Evolutionary conservation across 1,284 basidiomycete genomes (phyloP).

Genomic region (Tylopilus sp.): DNA sequence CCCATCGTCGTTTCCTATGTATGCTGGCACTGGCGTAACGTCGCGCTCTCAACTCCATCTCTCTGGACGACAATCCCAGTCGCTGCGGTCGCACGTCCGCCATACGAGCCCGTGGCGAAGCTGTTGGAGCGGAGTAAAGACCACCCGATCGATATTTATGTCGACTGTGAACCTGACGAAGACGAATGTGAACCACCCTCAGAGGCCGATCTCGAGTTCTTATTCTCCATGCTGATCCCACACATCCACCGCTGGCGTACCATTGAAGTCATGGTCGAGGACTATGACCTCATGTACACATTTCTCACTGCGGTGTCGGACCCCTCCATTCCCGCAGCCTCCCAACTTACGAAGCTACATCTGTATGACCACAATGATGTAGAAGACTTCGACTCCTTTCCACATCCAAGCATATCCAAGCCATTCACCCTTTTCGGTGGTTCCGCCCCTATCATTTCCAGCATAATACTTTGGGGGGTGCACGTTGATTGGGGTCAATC

Average conservation of each 20-base stretch:
- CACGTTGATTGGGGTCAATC: slow-evolving; percentile 57
- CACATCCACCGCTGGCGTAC: slow-evolving; percentile 49
- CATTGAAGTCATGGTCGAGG: slow-evolving; percentile 43
- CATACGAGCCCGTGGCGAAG: slow-evolving; percentile 18
- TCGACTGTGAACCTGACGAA: slow-evolving; percentile 19
- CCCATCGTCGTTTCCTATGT: slow-evolving; percentile 22
- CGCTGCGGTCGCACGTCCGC: slow-evolving; percentile 7
- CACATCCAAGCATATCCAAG: slow-evolving; percentile 35
- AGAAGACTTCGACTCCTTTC: slow-evolving; percentile 36
- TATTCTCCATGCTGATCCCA: slow-evolving; percentile 50
- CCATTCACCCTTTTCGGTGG: slow-evolving; percentile 51
- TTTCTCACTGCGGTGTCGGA: slow-evolving; percentile 42
- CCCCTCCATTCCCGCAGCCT: slow-evolving; percentile 40
- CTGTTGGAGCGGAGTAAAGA: slow-evolving; percentile 27
- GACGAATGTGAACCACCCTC: slow-evolving; percentile 12
- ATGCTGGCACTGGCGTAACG: slow-evolving; percentile 30
- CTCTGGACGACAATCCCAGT: slow-evolving; percentile 27
- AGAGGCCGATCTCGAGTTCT: slow-evolving; percentile 33
- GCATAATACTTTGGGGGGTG: slow-evolving; percentile 55
- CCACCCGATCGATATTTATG: slow-evolving; percentile 21
- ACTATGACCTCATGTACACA: slow-evolving; percentile 46
- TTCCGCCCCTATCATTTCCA: slow-evolving; percentile 46
- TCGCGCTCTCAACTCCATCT: slow-evolving; percentile 28
- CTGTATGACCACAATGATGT: slow-evolving; percentile 49
- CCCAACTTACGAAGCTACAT: slow-evolving; percentile 47